Percentiles rank a stretch among this genome's conserved stretches.
These are phyloP conservation scores for Botrytis sinoallii DNA, from an alignment of 2,329 filamentous ascomycete species.

Conservation along the genomic window DNA sequence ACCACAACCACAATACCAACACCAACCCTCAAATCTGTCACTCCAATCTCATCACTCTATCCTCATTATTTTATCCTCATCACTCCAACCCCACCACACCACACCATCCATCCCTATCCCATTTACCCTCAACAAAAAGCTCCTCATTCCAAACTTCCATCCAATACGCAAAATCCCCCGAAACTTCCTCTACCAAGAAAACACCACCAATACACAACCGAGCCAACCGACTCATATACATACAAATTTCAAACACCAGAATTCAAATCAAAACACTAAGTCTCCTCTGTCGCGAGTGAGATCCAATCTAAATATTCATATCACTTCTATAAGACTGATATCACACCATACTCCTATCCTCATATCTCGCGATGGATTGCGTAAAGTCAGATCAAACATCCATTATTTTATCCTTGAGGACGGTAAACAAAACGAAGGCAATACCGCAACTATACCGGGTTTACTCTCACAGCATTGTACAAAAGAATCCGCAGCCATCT, in stretches of 20 bases:
- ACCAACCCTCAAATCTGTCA: too few species aligned
- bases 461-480: background rate
- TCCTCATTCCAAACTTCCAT: too few species aligned
- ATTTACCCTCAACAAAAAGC: too few species aligned
- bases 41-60: too few species aligned
- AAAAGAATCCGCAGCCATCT: background rate
- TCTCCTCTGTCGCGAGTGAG: background rate
- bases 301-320: background rate
- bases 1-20: too few species aligned
- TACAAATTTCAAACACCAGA: too few species aligned
- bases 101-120: too few species aligned
- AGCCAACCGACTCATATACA: background rate
- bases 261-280: background rate
- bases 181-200: background rate
- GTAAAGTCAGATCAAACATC: background rate
- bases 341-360: background rate
- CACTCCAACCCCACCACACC: too few species aligned
- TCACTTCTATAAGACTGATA: background rate
- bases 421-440: background rate
- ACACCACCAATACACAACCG: background rate
- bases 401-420: background rate
- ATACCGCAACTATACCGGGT: background rate
- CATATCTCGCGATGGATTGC: background rate
- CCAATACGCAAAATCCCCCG: accelerated
- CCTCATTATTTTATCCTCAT: too few species aligned